Conservation (phyloP, 257 asterid genomes). For the Leptodermis oblonga region DNA sequence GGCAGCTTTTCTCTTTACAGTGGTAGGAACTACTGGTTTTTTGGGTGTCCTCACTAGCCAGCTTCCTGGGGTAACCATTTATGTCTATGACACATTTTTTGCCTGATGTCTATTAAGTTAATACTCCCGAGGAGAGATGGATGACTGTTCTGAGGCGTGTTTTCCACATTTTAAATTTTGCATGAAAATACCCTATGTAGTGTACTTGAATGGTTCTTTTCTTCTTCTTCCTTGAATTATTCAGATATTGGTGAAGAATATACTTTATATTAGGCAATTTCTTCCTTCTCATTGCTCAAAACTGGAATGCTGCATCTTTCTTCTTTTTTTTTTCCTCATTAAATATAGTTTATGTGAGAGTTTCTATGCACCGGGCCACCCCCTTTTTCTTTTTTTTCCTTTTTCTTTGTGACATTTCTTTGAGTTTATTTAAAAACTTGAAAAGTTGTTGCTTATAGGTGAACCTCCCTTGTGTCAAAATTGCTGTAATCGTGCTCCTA, state of each 20-base stretch:
- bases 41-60: constrained; percentile 83
- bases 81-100: constrained; percentile 14
- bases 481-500: background rate
- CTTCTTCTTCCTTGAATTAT: background rate
- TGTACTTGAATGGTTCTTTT: background rate
- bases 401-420: background rate
- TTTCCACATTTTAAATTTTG: background rate
- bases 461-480: background rate
- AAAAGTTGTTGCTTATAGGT: background rate
- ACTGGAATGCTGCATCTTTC: background rate
- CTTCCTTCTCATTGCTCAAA: background rate
- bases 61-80: constrained; percentile 90
- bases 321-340: background rate
- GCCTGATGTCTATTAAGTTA: background rate
- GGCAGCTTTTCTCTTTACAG: constrained; percentile 98
- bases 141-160: background rate
- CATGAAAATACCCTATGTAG: background rate
- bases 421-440: background rate
- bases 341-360: background rate
- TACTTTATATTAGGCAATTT: background rate
- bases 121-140: constrained; percentile 1
- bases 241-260: background rate
- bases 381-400: too few relatives aligned
- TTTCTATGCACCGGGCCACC: too few relatives aligned
- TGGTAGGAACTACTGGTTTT: constrained; percentile 85